phyloP scores from a whole-genome alignment of 1,284 basidiomycete genomes.

The Ustilago lituana region DNA sequence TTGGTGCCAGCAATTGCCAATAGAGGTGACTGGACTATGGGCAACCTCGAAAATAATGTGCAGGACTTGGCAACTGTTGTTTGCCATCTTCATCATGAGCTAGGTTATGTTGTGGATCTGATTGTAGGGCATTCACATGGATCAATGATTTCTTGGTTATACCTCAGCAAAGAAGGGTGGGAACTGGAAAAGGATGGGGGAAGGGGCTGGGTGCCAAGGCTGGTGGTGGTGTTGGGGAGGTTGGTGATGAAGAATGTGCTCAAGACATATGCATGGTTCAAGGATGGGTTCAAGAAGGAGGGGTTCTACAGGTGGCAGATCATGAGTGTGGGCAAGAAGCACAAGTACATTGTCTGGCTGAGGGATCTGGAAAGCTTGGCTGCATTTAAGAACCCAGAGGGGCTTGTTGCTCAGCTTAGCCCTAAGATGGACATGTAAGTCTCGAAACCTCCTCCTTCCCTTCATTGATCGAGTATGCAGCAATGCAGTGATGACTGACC shows the following conservation, averaged over 20 bases:
- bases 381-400: constrained; percentile 11
- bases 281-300: constrained; percentile 23
- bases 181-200: constrained; percentile 7
- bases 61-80: constrained; percentile 32
- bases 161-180: constrained; percentile 13
- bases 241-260: constrained; percentile 19
- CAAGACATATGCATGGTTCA: constrained; percentile 15
- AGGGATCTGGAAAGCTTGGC: constrained; percentile 37
- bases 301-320: constrained; percentile 51
- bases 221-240: constrained; percentile 17
- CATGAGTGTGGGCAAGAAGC: constrained; percentile 42
- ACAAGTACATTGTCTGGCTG: constrained; percentile 32
- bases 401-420: constrained; percentile 18
- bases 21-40: constrained; percentile 26
- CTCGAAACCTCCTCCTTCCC: no score
- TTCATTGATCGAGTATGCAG: not conserved
- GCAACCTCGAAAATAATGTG: constrained; percentile 25
- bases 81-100: constrained; percentile 5
- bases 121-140: constrained; percentile 34
- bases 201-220: constrained; percentile 8
- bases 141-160: constrained; percentile 31
- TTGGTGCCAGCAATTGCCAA: no score
- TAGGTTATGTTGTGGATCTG: constrained; percentile 17
- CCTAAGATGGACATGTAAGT: constrained; percentile 30
- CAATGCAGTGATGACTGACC: not conserved